Evolutionary conservation across 768 basidiomycete genomes (phyloP), one percentile per base, ranked within the genome.

Genomic region (Trametes cubensis): DNA sequence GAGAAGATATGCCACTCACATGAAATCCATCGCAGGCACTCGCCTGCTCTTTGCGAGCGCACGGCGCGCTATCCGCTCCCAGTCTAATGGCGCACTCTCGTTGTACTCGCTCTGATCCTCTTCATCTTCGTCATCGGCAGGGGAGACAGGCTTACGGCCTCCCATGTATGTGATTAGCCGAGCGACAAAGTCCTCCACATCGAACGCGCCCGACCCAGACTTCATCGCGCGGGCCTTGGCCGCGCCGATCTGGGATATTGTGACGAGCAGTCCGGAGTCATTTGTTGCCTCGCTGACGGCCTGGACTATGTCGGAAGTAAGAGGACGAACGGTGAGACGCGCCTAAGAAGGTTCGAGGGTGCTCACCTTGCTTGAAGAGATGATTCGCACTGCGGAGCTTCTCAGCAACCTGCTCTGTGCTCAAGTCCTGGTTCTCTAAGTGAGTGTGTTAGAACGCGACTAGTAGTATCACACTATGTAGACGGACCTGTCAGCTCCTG

Each of bases 181-280:
- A 6, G 84, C 75, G 56, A 99, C 79, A 67, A 95, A 98, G 58
- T 98, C 95, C 66, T 96, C 94, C 42, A 91, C 78, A 70, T 99
- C 96, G 70, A 98, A 99, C 15, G 89, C 86, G 57, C 92, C 90
- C 0, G 85, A 85, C 55, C 92, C 93, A 0, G 92, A 85, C 73
- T 92, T 94, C 85, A 96, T 88, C 30, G 87, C 87, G 30, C 92
- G 90, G n/a, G 95, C 95, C 71, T 95, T 89, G 67, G 88, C 87
- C 2, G 92, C 88, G 46, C 89, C 86, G 67, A 93, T 84, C 62
- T 85, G 88, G 3, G 92, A 88, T 13, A 89, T 86, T 71, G 86
- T 84, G 2, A 90, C 75, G 26, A 98, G 83, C 23, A 95, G 81
- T 44, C 83, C 81, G 0, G 96, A 94, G 73, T 98, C 97, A 13